Base-by-base conservation (phyloP, 2,329 filamentous ascomycete species). In the Sporothrix euskadiensis region DNA sequence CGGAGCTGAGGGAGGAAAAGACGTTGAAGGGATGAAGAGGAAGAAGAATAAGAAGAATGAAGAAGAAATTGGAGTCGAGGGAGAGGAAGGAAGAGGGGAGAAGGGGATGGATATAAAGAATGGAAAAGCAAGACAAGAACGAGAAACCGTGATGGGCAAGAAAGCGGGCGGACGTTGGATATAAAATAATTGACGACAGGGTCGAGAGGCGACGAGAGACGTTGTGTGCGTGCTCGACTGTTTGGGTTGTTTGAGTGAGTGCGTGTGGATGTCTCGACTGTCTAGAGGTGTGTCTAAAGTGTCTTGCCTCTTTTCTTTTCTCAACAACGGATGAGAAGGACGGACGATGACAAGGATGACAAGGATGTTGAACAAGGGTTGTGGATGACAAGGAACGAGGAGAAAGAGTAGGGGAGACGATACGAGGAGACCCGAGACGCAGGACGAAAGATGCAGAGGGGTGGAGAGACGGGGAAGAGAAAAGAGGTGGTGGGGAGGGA, bases 61-160 rank as follows among this genome's bases (percentile, higher is more conserved):
- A 14, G 54, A 71, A 54, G 26, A 61, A 52, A 14, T 35, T 14
- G 52, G 19, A 35, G 39, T 56, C 35, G 47, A 66, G 47, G 54
- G 54, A 30, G 47, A 56, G 52, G 52, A 56, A 16, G 22, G 10
- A 52, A 30, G 35, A 49, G 52, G 54, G 14, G 44, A 35, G 8
- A 44, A n/a, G 56, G 44, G 26, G 56, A 35, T 14, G 19, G 30
- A 68, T 52, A 73, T 70, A 47, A 66, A 71, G 68, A 66, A 71
- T 71, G 65, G 65, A 52, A 52, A 54, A 57, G 22, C 65, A 47
- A 61, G 56, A 63, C 19, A 49, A 72, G 32, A 32, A 66, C 47
- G 54, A 73, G 71, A 73, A 69, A 70, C 70, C 65, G 59, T 54
- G 71, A 73, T 70, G 71, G 71, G 39, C 71, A 72, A 35, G 47